Base-by-base conservation (phyloP, 176 grass and related monocot species). In the Tillandsia leiboldiana region DNA sequence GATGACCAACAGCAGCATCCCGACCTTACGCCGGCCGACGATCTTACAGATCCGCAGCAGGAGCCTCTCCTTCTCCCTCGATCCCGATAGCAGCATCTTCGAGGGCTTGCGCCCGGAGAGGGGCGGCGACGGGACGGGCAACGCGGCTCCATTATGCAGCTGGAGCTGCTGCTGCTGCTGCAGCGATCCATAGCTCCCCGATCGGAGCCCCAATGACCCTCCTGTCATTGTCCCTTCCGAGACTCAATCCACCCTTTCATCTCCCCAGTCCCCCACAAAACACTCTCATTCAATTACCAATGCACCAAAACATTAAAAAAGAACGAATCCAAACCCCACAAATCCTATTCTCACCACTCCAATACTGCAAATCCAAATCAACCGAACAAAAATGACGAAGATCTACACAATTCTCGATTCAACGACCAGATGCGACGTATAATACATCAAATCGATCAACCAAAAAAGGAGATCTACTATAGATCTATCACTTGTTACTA, bases 171-270 rank as follows among this genome's bases (percentile, higher is more conserved):
- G 72, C 63, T 78, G 79, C 73, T 87, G 86, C 76, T 71, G 92
- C 88, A 92, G 64, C 72, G 92, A 96, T 79, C 88, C 92, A 81
- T 92, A 87, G 86, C 88, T 96, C 78, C 80, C 85, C 28, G 88
- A 75, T 84, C 92, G 87, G 73, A 92, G 73, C 63, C 92, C 92
- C 81, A 96, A 85, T 85, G 92, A 87, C 79, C 20, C 20, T 20
- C 15, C 15, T 17, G 54, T 59, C 54, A 59, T 59, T 17, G 54
- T 17, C n/a, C 54, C 15, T 59, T 58, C 54, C 54, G 15, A 58
- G 54, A n/a, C 54, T 17, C 14, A 17, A 18, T 14, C 54, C 54
- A 18, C 20, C 54, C 20, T 20, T 9, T 59, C 54, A 59, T 59
- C 54, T 59, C 54, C 54, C 54, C 11, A 42, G 5, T 42, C 33